A percentile compares a stretch with the other conserved stretches of the same genome.
These are phyloP conservation scores for Candolleomyces efflorescens DNA, from an alignment of 768 basidiomycete species.

Conservation along the genomic window DNA sequence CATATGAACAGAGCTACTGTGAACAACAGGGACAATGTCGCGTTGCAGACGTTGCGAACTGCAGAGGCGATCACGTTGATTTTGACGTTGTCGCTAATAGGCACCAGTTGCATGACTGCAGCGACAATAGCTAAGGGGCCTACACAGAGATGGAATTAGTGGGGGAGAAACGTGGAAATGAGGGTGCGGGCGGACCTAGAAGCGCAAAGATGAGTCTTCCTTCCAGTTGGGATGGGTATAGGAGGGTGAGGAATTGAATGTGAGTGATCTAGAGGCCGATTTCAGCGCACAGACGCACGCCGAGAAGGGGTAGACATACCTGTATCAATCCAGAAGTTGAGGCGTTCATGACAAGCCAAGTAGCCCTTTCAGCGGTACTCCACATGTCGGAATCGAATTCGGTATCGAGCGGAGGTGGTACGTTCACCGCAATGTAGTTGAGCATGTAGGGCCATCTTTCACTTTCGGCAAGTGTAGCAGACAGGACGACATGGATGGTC, in stretches of 20 bases:
- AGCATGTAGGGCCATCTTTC: slow-evolving; percentile 94
- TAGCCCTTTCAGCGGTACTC: slow-evolving; percentile 58
- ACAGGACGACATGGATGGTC: slow-evolving; percentile 72
- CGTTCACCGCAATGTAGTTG: slow-evolving; percentile 79
- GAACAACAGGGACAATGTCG: slow-evolving; percentile 93
- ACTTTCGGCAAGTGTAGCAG: slow-evolving; percentile 55
- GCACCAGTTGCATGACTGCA: slow-evolving; percentile 79
- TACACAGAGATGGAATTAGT: slow-evolving; percentile 16
- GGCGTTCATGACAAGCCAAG: slow-evolving; percentile 88
- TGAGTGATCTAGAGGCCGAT: slow-evolving; percentile 71
- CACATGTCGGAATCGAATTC: slow-evolving; percentile 40
- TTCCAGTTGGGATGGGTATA: slow-evolving; percentile 91
- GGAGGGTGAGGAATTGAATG: slow-evolving; percentile 93
- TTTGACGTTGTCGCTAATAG: slow-evolving; percentile 42
- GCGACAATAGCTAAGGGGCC: slow-evolving; percentile 84
- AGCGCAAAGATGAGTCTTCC: slow-evolving; percentile 80
- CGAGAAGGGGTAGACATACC: slow-evolving; percentile 40
- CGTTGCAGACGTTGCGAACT: slow-evolving; percentile 92
- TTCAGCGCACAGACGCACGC: background rate
- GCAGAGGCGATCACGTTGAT: slow-evolving; percentile 61
- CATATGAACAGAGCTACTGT: slow-evolving; percentile 86
- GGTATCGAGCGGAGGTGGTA: slow-evolving; percentile 49
- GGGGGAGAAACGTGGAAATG: background rate
- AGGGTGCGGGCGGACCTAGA: slow-evolving; percentile 50
- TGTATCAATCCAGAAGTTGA: slow-evolving; percentile 81